These are phyloP conservation scores for Funneliformis caledonium DNA, from an alignment of 371 early-diverging fungal genomes.

Conservation along the genomic window DNA sequence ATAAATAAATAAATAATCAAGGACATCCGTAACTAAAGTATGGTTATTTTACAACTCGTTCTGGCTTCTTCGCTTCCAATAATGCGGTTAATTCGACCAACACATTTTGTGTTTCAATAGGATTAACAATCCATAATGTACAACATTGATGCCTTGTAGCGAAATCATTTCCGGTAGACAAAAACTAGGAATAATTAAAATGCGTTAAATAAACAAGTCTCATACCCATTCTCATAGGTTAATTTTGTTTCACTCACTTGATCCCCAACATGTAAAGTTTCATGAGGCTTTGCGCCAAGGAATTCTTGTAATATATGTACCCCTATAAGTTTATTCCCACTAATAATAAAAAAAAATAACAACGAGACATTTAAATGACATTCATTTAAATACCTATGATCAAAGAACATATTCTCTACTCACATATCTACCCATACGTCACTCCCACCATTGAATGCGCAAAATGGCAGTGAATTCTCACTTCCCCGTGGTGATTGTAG, in stretches of 20 bases:
- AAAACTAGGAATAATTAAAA: conserved; percentile 54
- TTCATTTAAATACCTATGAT: background rate
- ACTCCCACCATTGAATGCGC: conserved; percentile 85
- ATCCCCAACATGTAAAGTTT: conserved; percentile 83
- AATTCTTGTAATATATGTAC: conserved; percentile 69
- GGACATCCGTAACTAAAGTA: too few relatives aligned
- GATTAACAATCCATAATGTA: conserved; percentile 82
- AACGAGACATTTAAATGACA: background rate
- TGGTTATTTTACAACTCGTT: background rate
- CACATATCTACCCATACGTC: conserved; percentile 85
- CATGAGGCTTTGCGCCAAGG: conserved; percentile 57
- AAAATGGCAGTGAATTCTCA: conserved; percentile 72
- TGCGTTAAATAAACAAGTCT: background rate
- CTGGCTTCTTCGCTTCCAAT: background rate
- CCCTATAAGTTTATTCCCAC: conserved; percentile 74
- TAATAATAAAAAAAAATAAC: background rate
- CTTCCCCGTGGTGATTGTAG: conserved; percentile 54
- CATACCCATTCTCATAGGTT: background rate
- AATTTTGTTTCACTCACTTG: conserved; percentile 55
- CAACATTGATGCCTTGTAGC: conserved; percentile 78
- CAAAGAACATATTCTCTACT: conserved; percentile 42
- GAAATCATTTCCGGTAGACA: conserved; percentile 85
- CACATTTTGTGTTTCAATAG: conserved; percentile 75
- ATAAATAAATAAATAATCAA: too few relatives aligned
- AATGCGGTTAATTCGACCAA: conserved; percentile 55